Base-by-base conservation (phyloP, 2,329 filamentous ascomycete species). In the Sarocladium brachiariae region DNA sequence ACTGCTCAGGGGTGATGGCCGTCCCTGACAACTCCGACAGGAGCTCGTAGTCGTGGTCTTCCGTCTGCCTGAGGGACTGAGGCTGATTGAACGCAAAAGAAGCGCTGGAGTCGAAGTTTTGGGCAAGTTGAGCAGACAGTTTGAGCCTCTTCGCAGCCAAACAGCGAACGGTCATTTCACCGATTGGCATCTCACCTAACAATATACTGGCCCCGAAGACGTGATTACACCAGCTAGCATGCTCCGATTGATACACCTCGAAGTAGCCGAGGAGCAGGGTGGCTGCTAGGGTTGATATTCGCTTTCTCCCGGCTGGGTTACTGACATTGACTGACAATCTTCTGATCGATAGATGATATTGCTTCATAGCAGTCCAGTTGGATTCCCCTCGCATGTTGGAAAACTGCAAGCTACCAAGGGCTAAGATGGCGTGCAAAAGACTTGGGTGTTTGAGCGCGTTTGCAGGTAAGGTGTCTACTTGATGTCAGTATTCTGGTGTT, bases 181-280 rank as follows among this genome's bases (percentile, higher is more conserved):
- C 76, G 54, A 90, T 87, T 47, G 93, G 86, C 37, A 95, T 86
- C 62, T 97, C 91, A 49, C 81, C 79, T 23, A 97, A 76, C 25
- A 97, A 76, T 55, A 91, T 86, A 35, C 86, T 83, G 9, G 89
- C 88, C 11, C 93, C 93, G 45, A 88, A 81, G 33, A 97, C 73
- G 67, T 97, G 93, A 54, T 87, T 92, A 61, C 88, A 93, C 93
- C 93, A 99, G 65, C 96, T 96, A 51, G 86, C 83, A 60, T 97
- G 92, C 57, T 99, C 92, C 19, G 90, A 92, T 31, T 86, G 87
- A 84, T 92, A 93, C 16, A 96, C 88, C 65, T 97, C 93, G 61
- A 95, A 97, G 64, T 90, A 97, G 0, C 84, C 89, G 7, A 99
- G 76, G 7, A 97, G 72, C 31, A 96, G 73, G 0, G 89, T 90